phyloP scores from a whole-genome alignment of 768 basidiomycete species.

The Boletus subparvulus region DNA sequence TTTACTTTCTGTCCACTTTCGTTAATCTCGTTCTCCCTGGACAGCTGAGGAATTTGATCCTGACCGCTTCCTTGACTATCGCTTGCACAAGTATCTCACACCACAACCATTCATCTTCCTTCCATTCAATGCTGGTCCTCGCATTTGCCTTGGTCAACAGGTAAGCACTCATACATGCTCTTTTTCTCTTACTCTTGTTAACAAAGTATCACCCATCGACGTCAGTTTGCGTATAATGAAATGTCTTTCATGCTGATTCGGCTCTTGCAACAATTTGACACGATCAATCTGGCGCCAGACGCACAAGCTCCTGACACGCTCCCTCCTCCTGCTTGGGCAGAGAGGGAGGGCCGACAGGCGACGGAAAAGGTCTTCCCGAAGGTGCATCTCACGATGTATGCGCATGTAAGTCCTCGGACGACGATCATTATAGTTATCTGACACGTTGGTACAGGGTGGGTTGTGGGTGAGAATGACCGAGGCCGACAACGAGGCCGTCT shows the following conservation, averaged over 20 bases:
- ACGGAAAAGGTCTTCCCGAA: conserved; percentile 53
- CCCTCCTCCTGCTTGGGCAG: conserved; percentile 49
- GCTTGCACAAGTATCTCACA: conserved; percentile 59
- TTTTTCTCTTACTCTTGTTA: not conserved
- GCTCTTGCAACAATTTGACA: conserved; percentile 57
- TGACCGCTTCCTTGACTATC: conserved; percentile 65
- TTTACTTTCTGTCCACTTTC: not conserved
- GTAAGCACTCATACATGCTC: conserved; percentile 11
- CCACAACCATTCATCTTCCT: conserved; percentile 71
- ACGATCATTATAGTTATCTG: not conserved
- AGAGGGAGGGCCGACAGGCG: conserved; percentile 46
- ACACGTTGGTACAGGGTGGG: conserved; percentile 41
- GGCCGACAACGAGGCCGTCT: conserved; percentile 7
- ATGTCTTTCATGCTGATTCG: conserved; percentile 63
- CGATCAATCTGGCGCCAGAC: conserved; percentile 45
- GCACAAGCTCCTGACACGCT: conserved; percentile 46
- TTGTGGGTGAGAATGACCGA: conserved; percentile 49
- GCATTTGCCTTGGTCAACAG: conserved; percentile 57
- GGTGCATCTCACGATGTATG: conserved; percentile 55
- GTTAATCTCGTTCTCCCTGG: not conserved
- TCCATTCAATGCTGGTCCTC: conserved; percentile 57
- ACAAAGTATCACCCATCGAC: not conserved
- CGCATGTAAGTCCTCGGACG: conserved; percentile 32
- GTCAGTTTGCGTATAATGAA: conserved; percentile 56
- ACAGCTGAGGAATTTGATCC: conserved; percentile 69